Percentiles rank a stretch among this genome's conserved stretches.
Conservation (phyloP, 352 stramenopile species). For the Phytophthora meadii region DNA sequence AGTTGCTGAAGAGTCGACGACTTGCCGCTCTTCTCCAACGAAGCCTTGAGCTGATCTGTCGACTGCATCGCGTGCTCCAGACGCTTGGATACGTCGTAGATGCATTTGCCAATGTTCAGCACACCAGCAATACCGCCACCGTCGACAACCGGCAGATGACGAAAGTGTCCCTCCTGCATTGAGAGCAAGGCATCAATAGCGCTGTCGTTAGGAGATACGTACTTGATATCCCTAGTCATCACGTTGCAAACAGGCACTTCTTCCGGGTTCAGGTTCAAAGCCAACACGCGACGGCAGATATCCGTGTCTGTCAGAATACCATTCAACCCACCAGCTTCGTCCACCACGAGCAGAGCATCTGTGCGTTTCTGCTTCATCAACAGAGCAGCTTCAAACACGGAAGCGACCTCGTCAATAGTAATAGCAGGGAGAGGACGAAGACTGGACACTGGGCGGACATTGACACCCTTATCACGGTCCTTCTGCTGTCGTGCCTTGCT, state of each 20-base stretch:
- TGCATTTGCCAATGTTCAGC: conserved; percentile 98
- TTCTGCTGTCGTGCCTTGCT: conserved; percentile 80
- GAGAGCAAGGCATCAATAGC: conserved; percentile 97
- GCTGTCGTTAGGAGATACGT: conserved; percentile 93
- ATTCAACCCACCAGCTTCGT: conserved; percentile 82
- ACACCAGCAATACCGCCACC: conserved; percentile 92
- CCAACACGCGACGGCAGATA: conserved; percentile 93
- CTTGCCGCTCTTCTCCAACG: conserved; percentile 74
- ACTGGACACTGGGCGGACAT: conserved; percentile 84
- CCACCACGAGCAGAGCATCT: conserved; percentile 94
- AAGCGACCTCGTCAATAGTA: conserved; percentile 77
- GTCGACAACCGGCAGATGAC: conserved; percentile 96
- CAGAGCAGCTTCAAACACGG: conserved; percentile 88
- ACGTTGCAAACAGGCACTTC: conserved; percentile 82
- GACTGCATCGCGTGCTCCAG: conserved; percentile 92
- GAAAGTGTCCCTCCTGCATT: conserved; percentile 98
- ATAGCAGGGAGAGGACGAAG: conserved; percentile 78
- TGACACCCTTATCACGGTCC: conserved; percentile 77
- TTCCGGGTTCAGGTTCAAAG: conserved; percentile 80
- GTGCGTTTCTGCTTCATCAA: conserved; percentile 94
- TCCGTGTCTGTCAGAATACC: conserved; percentile 98
- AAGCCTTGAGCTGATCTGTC: conserved; percentile 85
- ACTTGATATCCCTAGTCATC: conserved; percentile 97
- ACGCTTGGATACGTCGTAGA: conserved; percentile 98
- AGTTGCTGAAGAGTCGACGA: conserved; percentile 83